phyloP scores from a whole-genome alignment of 768 basidiomycete genomes.

The Lactarius hatsudake region DNA sequence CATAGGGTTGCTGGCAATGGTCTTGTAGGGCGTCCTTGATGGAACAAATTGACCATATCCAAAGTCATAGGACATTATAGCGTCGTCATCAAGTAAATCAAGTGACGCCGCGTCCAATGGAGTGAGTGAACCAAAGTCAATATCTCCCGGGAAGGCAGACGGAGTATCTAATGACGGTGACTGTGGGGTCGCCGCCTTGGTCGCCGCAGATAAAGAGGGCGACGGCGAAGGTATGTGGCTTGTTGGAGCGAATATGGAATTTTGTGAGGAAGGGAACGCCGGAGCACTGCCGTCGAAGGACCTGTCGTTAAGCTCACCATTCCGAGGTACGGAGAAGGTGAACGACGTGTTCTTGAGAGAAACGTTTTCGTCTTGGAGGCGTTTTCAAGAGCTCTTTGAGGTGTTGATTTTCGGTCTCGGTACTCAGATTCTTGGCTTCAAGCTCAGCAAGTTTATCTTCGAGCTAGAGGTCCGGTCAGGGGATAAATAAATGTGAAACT shows the following conservation, averaged over 20 bases:
- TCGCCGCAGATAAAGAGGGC: constrained; percentile 28
- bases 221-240: constrained; percentile 17
- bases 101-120: constrained; percentile 70
- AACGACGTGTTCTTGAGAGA: constrained; percentile 78
- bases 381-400: constrained; percentile 78
- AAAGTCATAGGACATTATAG: constrained; percentile 29
- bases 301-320: constrained; percentile 24
- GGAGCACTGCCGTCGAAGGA: constrained; percentile 25
- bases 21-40: constrained; percentile 59
- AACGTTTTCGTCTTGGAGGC: constrained; percentile 86
- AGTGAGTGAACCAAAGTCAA: constrained; percentile 65
- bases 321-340: constrained; percentile 74
- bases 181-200: constrained; percentile 25
- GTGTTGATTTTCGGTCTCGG: constrained; percentile 81
- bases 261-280: constrained; percentile 20
- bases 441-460: constrained; percentile 89
- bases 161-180: constrained; percentile 35
- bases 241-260: constrained; percentile 9
- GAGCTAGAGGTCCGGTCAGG: constrained; percentile 47
- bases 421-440: constrained; percentile 74
- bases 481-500: constrained; percentile 6
- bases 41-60: constrained; percentile 47
- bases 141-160: constrained; percentile 31
- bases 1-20: constrained; percentile 78
- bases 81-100: constrained; percentile 56